Evolutionary conservation across 2,329 filamentous ascomycete species (phyloP), one percentile per base, ranked within the genome.

Genomic region (Sphaerostilbella broomeana): DNA sequence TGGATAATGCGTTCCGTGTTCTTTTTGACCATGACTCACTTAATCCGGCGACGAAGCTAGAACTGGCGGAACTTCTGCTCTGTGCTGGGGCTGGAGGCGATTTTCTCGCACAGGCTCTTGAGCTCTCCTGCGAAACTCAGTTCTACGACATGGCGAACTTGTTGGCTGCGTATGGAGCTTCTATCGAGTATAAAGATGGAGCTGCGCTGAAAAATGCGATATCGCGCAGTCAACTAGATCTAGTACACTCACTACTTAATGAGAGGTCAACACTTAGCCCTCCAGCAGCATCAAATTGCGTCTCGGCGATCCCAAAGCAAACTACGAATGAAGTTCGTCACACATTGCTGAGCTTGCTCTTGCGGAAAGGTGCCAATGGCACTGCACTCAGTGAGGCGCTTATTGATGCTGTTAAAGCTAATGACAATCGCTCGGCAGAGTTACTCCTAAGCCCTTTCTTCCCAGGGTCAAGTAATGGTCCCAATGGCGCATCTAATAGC

Each of bases 71-170:
- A 50, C 58, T 77, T 3, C 51, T 81, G 2, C 61, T 81, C 2
- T 78, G 75, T 38, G 75, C 72, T 1, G 76, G 77, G 0, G 75
- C 75, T 1, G 60, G 64, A 10, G 77, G 77, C 2, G 67, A 73
- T 11, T 58, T 63, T 1, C 57, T 75, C 1, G 65, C 72, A 0
- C 56, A 60, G 20, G 72, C 69, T 0, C 58, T 79, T 1, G 56
- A 70, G 6, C 60, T 68, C 21, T 70, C 74, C 1, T 70, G 68
- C 36, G 59, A 65, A 6, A 63, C 62, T 2, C 67, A 70, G 29
- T 76, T 72, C 43, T 63, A 70, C 40, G 71, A 75, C 27, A 72
- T 79, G 68, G 68, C 74, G 3, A 60, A 58, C 25, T 57, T 79
- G n/a, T 57, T 80, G 6, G 61, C 75, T 16, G 55, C 58, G 4